Conservation (phyloP, 176 grass and related monocot genomes). For the Rhipidocladum racemiflorum region DNA sequence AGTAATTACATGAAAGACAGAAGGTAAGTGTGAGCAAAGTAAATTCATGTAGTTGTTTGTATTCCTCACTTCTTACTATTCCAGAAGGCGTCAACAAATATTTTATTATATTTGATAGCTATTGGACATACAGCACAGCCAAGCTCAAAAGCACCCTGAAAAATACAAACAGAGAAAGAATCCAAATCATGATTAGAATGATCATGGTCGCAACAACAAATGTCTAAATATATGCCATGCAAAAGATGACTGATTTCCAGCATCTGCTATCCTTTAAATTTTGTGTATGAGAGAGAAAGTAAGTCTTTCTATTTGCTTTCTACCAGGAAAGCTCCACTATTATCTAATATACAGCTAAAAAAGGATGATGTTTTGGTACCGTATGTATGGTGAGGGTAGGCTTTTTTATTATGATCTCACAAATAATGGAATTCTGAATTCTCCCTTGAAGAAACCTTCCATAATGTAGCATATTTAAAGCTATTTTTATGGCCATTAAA, state of each 20-base stretch:
- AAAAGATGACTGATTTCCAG: background rate
- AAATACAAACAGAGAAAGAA: slow-evolving; percentile 7
- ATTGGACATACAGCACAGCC: slow-evolving; percentile 95
- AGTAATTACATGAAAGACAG: slow-evolving; percentile 9
- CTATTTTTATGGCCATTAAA: background rate
- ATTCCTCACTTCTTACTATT: slow-evolving; percentile 98
- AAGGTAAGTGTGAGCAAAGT: background rate
- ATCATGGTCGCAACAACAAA: background rate
- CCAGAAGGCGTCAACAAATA: slow-evolving; percentile 99
- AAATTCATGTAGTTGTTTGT: slow-evolving; percentile 15
- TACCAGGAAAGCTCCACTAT: slow-evolving; percentile 18
- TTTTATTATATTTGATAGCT: slow-evolving; percentile 99
- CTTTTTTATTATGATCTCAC: background rate
- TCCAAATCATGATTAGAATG: background rate
- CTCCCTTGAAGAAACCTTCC: background rate
- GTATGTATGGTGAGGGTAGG: background rate
- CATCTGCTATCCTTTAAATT: background rate
- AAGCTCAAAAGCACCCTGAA: slow-evolving; percentile 95
- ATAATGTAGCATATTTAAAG: background rate
- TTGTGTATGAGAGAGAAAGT: background rate
- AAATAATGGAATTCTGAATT: background rate
- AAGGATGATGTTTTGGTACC: background rate
- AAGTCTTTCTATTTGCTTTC: background rate
- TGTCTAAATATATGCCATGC: background rate
- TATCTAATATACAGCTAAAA: background rate